Conservation (phyloP, 495 filamentous ascomycete genomes). For the Apiosordaria backusii region DNA sequence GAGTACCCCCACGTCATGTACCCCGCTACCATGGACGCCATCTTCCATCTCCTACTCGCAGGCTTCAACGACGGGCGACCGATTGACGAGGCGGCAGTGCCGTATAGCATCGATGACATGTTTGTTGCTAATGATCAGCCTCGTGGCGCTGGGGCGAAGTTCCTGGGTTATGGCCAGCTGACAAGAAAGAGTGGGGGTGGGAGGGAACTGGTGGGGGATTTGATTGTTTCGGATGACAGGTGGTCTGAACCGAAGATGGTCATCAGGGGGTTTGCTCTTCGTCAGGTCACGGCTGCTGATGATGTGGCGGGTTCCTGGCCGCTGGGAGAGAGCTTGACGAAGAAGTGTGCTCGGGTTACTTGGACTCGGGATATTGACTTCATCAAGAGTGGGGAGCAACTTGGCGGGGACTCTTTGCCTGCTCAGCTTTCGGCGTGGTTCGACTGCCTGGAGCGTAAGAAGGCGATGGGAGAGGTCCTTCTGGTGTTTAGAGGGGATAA, state of each 20-base stretch:
- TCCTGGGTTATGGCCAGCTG: constrained; percentile 5
- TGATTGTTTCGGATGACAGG: neutral
- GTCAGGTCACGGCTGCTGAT: constrained; percentile 5
- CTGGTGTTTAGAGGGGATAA: neutral
- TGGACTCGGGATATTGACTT: neutral
- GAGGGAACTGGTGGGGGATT: neutral
- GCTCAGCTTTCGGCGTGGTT: constrained; percentile 2
- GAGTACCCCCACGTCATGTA: constrained; percentile 7
- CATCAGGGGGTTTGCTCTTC: constrained; percentile 3
- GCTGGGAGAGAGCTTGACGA: neutral
- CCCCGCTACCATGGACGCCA: constrained; percentile 1
- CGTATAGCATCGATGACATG: constrained; percentile 7
- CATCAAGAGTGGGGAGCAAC: neutral
- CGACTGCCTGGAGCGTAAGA: neutral
- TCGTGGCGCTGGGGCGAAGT: neutral
- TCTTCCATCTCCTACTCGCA: neutral
- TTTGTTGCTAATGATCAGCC: neutral
- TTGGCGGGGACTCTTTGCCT: neutral
- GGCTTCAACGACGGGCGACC: constrained; percentile 5
- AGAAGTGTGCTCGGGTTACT: constrained; percentile 1
- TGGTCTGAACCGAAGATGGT: constrained; percentile 6
- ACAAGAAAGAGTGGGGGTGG: constrained; percentile 1
- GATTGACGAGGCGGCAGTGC: constrained; percentile 3
- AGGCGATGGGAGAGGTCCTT: neutral
- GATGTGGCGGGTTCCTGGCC: neutral